A percentile compares a stretch with the other conserved stretches of the same genome.
Conservation (phyloP, 2,329 filamentous ascomycete species). For the Calcarisporium arbuscula region DNA sequence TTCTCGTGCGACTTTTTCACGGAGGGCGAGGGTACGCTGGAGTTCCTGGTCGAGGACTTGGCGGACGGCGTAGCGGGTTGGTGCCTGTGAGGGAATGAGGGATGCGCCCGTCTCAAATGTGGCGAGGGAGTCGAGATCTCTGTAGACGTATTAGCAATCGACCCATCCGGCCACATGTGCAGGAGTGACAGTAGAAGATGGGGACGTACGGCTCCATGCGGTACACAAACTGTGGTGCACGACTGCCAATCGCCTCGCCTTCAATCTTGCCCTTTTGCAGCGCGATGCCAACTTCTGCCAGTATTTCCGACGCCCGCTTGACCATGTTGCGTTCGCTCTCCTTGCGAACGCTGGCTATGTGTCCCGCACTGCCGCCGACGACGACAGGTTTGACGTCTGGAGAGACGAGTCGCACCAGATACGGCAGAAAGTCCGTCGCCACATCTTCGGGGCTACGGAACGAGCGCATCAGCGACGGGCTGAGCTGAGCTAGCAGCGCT, state of each 20-base stretch:
- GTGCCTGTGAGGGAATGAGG: constrained; percentile 53
- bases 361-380: constrained; percentile 59
- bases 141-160: constrained; percentile 23
- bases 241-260: constrained; percentile 50
- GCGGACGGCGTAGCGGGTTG: constrained; percentile 84
- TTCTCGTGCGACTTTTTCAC: constrained; percentile 60
- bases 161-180: too few species aligned
- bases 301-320: constrained; percentile 68
- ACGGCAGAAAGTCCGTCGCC: constrained; percentile 77
- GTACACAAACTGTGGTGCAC: constrained; percentile 72
- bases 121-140: constrained; percentile 69
- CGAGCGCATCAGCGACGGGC: constrained; percentile 63
- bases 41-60: constrained; percentile 92
- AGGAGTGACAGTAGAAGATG: not conserved
- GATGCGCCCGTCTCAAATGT: constrained; percentile 64
- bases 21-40: constrained; percentile 61
- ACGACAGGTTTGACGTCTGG: constrained; percentile 90
- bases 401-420: constrained; percentile 73
- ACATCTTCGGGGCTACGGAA: constrained; percentile 77
- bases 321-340: constrained; percentile 80
- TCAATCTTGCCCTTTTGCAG: constrained; percentile 80
- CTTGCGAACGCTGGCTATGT: constrained; percentile 79
- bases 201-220: constrained; percentile 83
- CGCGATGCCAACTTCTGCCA: constrained; percentile 74
- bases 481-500: constrained; percentile 64